Base-by-base conservation (phyloP, 352 stramenopile species). In the Phytopythium helicoides region DNA sequence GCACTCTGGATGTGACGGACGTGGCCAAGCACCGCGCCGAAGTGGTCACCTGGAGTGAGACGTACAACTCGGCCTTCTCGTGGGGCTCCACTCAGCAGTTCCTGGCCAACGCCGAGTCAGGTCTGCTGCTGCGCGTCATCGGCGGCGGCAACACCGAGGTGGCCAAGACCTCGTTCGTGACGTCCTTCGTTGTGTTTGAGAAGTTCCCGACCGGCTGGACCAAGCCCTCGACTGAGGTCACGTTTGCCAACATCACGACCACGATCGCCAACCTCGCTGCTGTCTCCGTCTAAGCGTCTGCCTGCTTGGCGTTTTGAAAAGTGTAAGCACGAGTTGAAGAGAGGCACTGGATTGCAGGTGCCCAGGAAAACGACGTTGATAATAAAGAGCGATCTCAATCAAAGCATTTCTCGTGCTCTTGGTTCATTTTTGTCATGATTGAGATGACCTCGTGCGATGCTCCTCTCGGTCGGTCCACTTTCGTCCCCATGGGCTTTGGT, bases 171-270 rank as follows among this genome's bases (percentile, higher is more conserved):
- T 40, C 37, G 6, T 66, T 59, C 31, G 48, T 55, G 22, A 47
- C 59, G 7, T 58, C 48, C 31, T 66, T 66, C 25, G 52, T 66
- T 54, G 19, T 66, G 19, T 46, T 55, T 41, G 59, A 66, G 34
- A 66, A 58, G 54, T 62, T 66, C 47, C 59, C 59, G 2, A 52
- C 52, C 19, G 59, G 54, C 37, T 62, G 59, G 59, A 52, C 16
- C 42, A 66, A 66, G 37, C 54, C 59, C 3, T 15, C 47, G 35
- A 66, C 54, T 28, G 42, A 26, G 1, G 45, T 62, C 28, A 62
- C 54, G 40, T 50, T 38, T 16, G 11, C 3, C 3, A 28, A 50
- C 44, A 50, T 50, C 44, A 50, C 26, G 44, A 28, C 44, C 26
- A 50, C 44, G 15, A 50, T 39, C 26, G 28, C 44, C 18, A 38